Conservation (phyloP, 73 alveolate genomes). For the Paramecium sonneborni region DNA sequence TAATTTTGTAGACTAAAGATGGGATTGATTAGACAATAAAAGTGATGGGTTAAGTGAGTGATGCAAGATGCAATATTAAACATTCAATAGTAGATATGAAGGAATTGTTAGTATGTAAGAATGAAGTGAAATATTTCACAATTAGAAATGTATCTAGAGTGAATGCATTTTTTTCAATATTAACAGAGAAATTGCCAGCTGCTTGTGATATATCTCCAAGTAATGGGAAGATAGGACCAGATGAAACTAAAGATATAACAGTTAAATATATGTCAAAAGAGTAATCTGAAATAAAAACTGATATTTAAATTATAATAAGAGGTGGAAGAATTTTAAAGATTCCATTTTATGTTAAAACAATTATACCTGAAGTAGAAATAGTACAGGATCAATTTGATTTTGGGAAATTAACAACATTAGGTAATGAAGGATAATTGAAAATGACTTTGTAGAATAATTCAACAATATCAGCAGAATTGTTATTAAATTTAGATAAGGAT, state of each 20-base stretch:
- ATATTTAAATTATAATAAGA: conserved; percentile 90
- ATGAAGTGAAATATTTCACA: conserved; percentile 78
- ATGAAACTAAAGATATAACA: conserved; percentile 79
- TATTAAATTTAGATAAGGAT: conserved; percentile 92
- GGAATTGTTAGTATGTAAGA: conserved; percentile 83
- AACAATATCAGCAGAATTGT: conserved; percentile 88
- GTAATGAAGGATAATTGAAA: conserved; percentile 68
- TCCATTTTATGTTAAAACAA: conserved; percentile 90
- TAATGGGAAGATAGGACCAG: conserved; percentile 81
- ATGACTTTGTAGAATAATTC: conserved; percentile 69
- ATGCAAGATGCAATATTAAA: conserved; percentile 81
- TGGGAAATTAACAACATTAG: conserved; percentile 90
- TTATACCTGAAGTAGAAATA: conserved; percentile 92
- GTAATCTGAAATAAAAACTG: conserved; percentile 87
- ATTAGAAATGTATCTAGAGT: conserved; percentile 79
- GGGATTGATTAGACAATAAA: conserved; percentile 84
- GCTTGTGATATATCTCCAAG: conserved; percentile 79
- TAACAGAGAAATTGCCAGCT: conserved; percentile 71
- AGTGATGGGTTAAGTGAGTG: conserved; percentile 89
- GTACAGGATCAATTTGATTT: conserved; percentile 91
- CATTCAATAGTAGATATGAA: conserved; percentile 82
- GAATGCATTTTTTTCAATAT: conserved; percentile 82
- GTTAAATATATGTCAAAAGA: conserved; percentile 85
- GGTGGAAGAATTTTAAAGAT: conserved; percentile 92
- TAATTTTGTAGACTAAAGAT: conserved; percentile 84